phyloP scores from a whole-genome alignment of 1,284 basidiomycete species.

The Trametes polyzona region DNA sequence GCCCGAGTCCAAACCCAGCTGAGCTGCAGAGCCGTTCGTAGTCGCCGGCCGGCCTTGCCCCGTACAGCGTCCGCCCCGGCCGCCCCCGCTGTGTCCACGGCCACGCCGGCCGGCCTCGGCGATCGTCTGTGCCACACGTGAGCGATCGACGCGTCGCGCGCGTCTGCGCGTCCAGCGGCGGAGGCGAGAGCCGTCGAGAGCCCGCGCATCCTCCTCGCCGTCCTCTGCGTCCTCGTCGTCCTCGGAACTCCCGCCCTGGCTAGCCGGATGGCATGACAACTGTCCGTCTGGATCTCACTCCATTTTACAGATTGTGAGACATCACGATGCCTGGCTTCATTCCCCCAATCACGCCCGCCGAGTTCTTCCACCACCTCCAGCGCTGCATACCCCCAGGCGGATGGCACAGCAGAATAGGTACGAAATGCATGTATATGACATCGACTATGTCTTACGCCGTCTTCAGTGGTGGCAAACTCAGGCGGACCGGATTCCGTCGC shows the following conservation, averaged over 20 bases:
- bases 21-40: conserved; percentile 5
- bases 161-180: conserved; percentile 2
- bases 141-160: neutral
- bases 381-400: conserved; percentile 36
- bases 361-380: conserved; percentile 35
- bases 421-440: neutral
- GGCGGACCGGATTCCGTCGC: conserved; percentile 82
- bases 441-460: neutral
- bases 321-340: conserved; percentile 16
- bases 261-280: conserved; percentile 11
- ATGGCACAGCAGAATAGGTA: conserved; percentile 32
- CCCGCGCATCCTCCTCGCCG: neutral
- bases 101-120: conserved; percentile 11
- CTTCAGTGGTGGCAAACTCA: conserved; percentile 71
- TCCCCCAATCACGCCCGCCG: conserved; percentile 29
- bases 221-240: neutral
- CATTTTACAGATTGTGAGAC: neutral
- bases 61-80: neutral
- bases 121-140: conserved; percentile 8
- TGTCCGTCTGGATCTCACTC: neutral
- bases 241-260: neutral
- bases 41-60: neutral
- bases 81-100: neutral
- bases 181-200: conserved; percentile 16
- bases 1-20: conserved; percentile 18